A percentile compares a stretch with the other conserved stretches of the same genome.
Conservation (phyloP, 768 basidiomycete genomes). For the Tylopilus vinaceipallidus region DNA sequence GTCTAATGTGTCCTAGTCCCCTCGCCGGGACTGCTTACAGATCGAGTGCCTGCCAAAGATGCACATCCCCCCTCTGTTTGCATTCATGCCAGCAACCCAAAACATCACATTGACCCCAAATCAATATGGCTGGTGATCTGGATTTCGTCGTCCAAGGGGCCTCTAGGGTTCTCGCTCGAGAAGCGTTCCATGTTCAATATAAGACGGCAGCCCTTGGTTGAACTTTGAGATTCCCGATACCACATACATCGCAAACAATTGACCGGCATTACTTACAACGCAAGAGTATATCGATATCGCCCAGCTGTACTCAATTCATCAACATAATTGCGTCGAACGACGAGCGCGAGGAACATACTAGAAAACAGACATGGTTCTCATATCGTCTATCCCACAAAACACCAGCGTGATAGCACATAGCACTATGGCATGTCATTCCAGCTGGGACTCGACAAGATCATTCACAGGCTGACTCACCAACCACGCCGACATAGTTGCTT, state of each 20-base stretch:
- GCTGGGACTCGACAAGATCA: not conserved
- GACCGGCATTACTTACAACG: conserved; percentile 13
- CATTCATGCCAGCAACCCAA: too few species aligned
- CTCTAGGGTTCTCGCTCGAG: conserved; percentile 2
- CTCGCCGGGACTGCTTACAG: too few species aligned
- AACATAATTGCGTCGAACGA: not conserved
- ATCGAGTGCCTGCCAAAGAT: too few species aligned
- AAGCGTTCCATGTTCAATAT: conserved; percentile 24
- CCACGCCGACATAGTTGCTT: conserved; percentile 41
- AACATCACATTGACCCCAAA: too few species aligned
- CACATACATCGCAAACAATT: not conserved
- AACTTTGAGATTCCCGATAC: not conserved
- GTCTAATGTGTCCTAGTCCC: too few species aligned
- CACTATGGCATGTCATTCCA: conserved; percentile 5
- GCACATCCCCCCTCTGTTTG: too few species aligned
- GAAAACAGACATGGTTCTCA: not conserved
- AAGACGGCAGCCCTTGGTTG: conserved; percentile 21
- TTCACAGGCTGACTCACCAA: conserved; percentile 28
- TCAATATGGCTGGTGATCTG: too few species aligned
- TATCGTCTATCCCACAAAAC: not conserved
- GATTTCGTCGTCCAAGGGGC: too few species aligned
- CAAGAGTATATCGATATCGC: conserved; percentile 8
- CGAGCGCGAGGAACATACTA: conserved; percentile 2
- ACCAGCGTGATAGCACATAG: not conserved
- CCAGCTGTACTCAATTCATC: conserved; percentile 14